phyloP scores from a whole-genome alignment of 164 flowering plant species.

The Vitis rupestris region DNA sequence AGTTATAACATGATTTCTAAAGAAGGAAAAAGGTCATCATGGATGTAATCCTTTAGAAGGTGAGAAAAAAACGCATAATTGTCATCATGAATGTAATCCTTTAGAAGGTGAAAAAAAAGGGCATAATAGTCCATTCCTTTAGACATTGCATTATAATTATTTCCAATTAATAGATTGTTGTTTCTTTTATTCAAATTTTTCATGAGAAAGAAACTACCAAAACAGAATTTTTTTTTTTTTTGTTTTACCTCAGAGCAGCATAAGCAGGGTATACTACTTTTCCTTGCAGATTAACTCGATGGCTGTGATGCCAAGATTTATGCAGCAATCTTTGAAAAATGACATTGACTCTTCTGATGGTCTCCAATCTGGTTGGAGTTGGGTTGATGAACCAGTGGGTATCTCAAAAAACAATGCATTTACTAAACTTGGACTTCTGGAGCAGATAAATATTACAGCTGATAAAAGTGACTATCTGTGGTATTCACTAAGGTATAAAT shows the following conservation, averaged over 20 bases:
- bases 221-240: too few relatives aligned
- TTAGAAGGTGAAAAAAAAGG: too few relatives aligned
- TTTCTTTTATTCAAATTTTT: too few relatives aligned
- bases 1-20: too few relatives aligned
- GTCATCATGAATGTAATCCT: too few relatives aligned
- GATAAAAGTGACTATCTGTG: conserved; percentile 95
- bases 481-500: conserved; percentile 84
- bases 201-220: too few relatives aligned
- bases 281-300: conserved; percentile 69
- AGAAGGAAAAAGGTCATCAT: too few relatives aligned
- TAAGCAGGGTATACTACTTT: background rate
- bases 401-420: conserved; percentile 67
- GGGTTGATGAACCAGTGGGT: conserved; percentile 82
- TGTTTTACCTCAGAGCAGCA: background rate
- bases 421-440: conserved; percentile 55
- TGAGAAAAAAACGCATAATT: too few relatives aligned
- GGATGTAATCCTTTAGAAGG: too few relatives aligned
- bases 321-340: conserved; percentile 32
- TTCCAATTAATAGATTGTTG: too few relatives aligned
- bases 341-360: conserved; percentile 36
- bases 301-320: conserved; percentile 38
- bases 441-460: conserved; percentile 94
- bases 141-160: too few relatives aligned
- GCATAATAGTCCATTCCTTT: background rate
- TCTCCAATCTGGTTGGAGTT: conserved; percentile 70